Conservation (phyloP, 352 stramenopile genomes). For the Globisporangium radiosum region DNA sequence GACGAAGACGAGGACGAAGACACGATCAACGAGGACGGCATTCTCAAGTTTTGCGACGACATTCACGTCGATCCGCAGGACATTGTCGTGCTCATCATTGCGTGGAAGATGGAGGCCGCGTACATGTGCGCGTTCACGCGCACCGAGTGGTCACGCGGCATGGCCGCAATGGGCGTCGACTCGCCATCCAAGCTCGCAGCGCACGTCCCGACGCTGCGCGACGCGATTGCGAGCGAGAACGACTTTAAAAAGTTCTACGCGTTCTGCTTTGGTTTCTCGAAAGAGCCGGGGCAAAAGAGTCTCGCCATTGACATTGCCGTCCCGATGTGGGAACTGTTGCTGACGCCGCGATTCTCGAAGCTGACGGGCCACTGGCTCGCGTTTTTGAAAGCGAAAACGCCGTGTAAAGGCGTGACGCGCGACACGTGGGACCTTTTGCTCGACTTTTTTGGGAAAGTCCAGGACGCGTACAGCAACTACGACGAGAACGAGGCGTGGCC, state of each 20-base stretch:
- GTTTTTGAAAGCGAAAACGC: slow-evolving; percentile 75
- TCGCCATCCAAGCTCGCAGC: slow-evolving; percentile 50
- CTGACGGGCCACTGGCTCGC: slow-evolving; percentile 61
- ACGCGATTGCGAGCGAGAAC: slow-evolving; percentile 40
- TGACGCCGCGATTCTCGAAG: slow-evolving; percentile 56
- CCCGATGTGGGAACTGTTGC: slow-evolving; percentile 83
- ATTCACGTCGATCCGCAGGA: slow-evolving; percentile 73
- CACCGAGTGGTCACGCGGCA: slow-evolving; percentile 77
- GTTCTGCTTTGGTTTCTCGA: slow-evolving; percentile 86
- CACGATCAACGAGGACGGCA: slow-evolving; percentile 63
- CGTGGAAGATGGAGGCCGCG: slow-evolving; percentile 82
- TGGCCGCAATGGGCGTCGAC: slow-evolving; percentile 74
- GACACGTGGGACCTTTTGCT: slow-evolving; percentile 85
- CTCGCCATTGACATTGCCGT: slow-evolving; percentile 79
- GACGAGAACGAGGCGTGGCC: slow-evolving; percentile 88
- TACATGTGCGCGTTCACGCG: slow-evolving; percentile 84
- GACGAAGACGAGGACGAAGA: slow-evolving; percentile 58
- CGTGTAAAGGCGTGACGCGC: slow-evolving; percentile 74
- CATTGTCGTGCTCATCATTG: slow-evolving; percentile 75
- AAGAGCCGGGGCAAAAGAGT: slow-evolving; percentile 85
- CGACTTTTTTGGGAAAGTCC: slow-evolving; percentile 82
- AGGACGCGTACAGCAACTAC: slow-evolving; percentile 75
- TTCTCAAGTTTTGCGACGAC: slow-evolving; percentile 77
- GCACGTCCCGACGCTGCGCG: slow-evolving; percentile 48
- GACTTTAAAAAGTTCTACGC: slow-evolving; percentile 83